Conservation (phyloP, 2,329 filamentous ascomycete genomes). For the Parascedosporium putredinis region DNA sequence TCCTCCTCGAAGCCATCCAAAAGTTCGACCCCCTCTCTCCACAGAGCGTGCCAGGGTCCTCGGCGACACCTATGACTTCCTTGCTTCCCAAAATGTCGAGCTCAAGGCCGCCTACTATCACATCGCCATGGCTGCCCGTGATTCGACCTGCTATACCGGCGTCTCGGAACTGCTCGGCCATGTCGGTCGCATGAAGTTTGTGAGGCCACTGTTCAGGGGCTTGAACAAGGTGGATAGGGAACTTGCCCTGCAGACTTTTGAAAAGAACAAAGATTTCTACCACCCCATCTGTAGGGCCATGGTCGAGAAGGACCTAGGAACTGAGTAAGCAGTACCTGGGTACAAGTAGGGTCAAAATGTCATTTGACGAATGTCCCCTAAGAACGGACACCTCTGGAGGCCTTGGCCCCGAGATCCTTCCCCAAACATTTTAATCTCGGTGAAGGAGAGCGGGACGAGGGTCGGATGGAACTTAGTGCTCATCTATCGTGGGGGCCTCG, state of each 20-base stretch:
- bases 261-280: conserved; percentile 84
- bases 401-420: too few species aligned
- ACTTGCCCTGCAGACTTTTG: conserved; percentile 72
- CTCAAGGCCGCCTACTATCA: conserved; percentile 71
- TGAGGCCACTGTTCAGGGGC: conserved; percentile 70
- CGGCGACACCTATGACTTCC: conserved; percentile 64
- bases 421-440: too few species aligned
- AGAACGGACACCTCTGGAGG: too few species aligned
- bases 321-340: background rate
- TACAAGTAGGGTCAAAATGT: too few species aligned
- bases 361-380: too few species aligned
- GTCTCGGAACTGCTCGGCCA: conserved; percentile 65
- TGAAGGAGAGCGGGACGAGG: too few species aligned
- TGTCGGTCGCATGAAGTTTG: conserved; percentile 96
- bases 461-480: too few species aligned
- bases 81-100: conserved; percentile 74
- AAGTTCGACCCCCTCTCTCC: conserved; percentile 52
- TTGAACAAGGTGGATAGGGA: conserved; percentile 64
- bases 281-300: conserved; percentile 84
- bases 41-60: conserved; percentile 58
- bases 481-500: too few species aligned
- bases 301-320: conserved; percentile 72
- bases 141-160: conserved; percentile 56
- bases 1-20: conserved; percentile 77
- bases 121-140: conserved; percentile 66